A percentile compares a stretch with the other conserved stretches of the same genome.
These are phyloP conservation scores for Leccinum truebloodii DNA, from an alignment of 768 basidiomycete species.

Conservation along the genomic window DNA sequence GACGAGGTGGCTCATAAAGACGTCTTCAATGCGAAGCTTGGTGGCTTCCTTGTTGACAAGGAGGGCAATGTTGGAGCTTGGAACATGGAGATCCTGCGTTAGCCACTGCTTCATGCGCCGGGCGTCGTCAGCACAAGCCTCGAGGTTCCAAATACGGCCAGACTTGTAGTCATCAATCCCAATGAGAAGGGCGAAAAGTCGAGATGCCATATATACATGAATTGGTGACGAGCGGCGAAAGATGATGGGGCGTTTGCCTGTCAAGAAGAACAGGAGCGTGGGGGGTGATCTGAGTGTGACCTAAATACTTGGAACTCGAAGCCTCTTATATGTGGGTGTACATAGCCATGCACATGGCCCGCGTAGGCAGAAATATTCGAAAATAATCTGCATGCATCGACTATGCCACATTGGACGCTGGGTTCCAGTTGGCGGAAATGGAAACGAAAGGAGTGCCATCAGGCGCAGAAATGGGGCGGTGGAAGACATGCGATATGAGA, in stretches of 20 bases:
- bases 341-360: conserved; percentile 11
- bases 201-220: conserved; percentile 39
- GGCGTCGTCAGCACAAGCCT: conserved; percentile 66
- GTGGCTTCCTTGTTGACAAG: conserved; percentile 62
- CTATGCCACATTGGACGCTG: conserved; percentile 8
- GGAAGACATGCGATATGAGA: neutral
- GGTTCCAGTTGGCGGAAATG: conserved; percentile 20
- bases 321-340: conserved; percentile 20
- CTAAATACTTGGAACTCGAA: neutral
- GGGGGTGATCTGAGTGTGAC: conserved; percentile 15
- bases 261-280: conserved; percentile 1
- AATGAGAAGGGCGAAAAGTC: conserved; percentile 65
- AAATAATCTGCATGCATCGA: neutral
- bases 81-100: conserved; percentile 54
- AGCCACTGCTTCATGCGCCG: conserved; percentile 60
- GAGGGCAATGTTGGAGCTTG: conserved; percentile 55
- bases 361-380: neutral
- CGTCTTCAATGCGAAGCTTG: conserved; percentile 59
- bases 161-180: conserved; percentile 73
- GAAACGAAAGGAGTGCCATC: neutral
- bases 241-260: conserved; percentile 13
- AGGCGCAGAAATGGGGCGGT: neutral
- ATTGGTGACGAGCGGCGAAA: conserved; percentile 8
- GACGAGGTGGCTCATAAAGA: conserved; percentile 58
- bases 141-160: conserved; percentile 62